Evolutionary conservation across 768 basidiomycete genomes (phyloP).

Genomic region (Agrocybe praecox): DNA sequence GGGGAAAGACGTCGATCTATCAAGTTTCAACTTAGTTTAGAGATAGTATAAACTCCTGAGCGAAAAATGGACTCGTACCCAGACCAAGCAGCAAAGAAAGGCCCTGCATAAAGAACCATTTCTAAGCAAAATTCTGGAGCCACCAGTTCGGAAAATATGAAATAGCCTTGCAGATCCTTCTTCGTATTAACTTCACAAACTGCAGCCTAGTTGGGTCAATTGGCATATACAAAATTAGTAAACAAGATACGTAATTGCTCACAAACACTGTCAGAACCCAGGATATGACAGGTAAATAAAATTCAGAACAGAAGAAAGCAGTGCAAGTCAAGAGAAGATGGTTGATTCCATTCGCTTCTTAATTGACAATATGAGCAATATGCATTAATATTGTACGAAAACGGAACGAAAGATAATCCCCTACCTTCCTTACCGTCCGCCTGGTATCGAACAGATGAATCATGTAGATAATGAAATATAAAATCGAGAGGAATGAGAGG

Average conservation of each 20-base stretch:
- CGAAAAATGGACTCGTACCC: conserved; percentile 32
- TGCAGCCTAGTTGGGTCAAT: conserved; percentile 37
- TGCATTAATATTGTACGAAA: neutral
- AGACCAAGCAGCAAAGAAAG: conserved; percentile 60
- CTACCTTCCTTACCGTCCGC: conserved; percentile 1
- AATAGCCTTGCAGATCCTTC: conserved; percentile 41
- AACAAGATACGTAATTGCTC: conserved; percentile 19
- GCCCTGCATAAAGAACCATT: conserved; percentile 50
- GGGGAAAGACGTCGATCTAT: conserved; percentile 63
- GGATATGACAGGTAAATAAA: neutral
- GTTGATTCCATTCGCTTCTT: neutral
- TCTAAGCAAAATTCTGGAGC: conserved; percentile 63
- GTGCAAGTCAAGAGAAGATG: too few species aligned
- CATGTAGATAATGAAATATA: neutral
- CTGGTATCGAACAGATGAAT: neutral
- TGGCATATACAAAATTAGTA: neutral
- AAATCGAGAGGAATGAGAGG: neutral
- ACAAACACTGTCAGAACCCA: conserved; percentile 64
- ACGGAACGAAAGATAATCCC: neutral
- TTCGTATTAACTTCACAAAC: conserved; percentile 50
- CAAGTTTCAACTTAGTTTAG: neutral
- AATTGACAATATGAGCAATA: neutral
- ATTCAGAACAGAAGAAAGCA: too few species aligned
- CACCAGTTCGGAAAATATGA: conserved; percentile 52
- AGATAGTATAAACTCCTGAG: conserved; percentile 1